Percentiles rank a stretch among this genome's conserved stretches.
Conservation (phyloP, 805 yeast species). For the Candida qinlingensis region DNA sequence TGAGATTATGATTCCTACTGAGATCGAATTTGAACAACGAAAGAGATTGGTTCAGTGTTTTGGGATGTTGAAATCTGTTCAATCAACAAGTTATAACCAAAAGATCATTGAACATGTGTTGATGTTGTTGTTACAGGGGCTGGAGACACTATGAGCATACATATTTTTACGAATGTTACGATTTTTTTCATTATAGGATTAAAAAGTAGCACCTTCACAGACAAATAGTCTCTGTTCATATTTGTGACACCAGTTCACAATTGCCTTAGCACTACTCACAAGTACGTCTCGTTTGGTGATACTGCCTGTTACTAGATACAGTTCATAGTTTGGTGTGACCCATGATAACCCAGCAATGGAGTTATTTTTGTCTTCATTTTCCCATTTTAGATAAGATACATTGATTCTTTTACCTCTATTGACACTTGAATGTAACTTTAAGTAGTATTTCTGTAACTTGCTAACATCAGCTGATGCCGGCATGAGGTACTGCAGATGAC, state of each 20-base stretch:
- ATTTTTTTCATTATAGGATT: neutral
- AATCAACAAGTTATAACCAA: constrained; percentile 52
- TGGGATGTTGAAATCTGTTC: constrained; percentile 48
- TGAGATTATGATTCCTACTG: constrained; percentile 27
- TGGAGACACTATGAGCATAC: neutral
- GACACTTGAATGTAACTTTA: constrained; percentile 22
- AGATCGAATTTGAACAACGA: constrained; percentile 28
- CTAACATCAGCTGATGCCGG: constrained; percentile 16
- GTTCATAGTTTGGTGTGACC: constrained; percentile 55
- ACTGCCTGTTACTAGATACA: constrained; percentile 59
- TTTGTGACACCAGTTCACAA: constrained; percentile 72
- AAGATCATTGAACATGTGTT: constrained; percentile 44
- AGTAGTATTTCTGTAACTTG: constrained; percentile 19
- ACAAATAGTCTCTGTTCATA: constrained; percentile 69
- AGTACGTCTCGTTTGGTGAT: constrained; percentile 49
- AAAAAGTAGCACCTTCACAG: constrained; percentile 67
- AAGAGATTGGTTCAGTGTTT: constrained; percentile 54
- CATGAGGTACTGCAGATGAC: constrained; percentile 59
- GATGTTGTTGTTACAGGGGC: constrained; percentile 12
- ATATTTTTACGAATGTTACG: neutral
- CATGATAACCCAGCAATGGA: constrained; percentile 42
- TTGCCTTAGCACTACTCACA: constrained; percentile 53
- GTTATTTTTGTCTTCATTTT: constrained; percentile 15
- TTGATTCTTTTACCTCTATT: constrained; percentile 33
- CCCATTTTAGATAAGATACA: constrained; percentile 43